Evolutionary conservation across 1,284 basidiomycete species (phyloP), one percentile per base, ranked within the genome.

Genomic region (Rhizoctonia solani): DNA sequence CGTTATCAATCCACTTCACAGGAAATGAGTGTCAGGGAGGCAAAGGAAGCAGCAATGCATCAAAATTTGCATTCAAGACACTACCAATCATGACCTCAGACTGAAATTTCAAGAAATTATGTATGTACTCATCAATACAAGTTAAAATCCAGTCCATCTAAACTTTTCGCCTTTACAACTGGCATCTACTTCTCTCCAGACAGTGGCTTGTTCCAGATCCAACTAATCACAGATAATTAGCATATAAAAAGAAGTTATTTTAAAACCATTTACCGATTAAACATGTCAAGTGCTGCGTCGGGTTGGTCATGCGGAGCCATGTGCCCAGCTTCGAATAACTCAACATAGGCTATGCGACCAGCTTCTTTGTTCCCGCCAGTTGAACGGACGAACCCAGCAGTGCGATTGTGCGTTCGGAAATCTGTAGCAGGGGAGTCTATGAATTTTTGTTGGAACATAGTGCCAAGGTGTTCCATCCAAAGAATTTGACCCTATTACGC

Each of bases 271-370:
- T 5, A 83, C 61, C 74, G 71, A 44, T 76, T 75, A 69, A 83
- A 75, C 79, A 83, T 79, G 63, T 78, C 77, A 58, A 80, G 75
- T 23, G 81, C 76, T 1, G 73, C 80, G 19, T 75, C 76, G 5
- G 81, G 82, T 70, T 81, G 79, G 73, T 84, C 81, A 67, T 77
- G 78, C 6, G 81, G 81, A 3, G 79, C 77, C 77, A 79, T 79
- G 69, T 79, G 77, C 19, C 77, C 78, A 14, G 77, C 78, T 29
- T 77, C 74, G 30, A 73, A 70, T 69, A 79, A 75, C 23, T 73
- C 72, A 47, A 78, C 77, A 55, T 75, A 77, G 8, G 77, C 75
- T 21, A 79, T 70, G 56, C 76, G 76, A 19, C 77, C 77, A 13
- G 77, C 74, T n/a, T 68, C 61, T 16, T 74, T 74, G 41, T 76